Conservation (phyloP, 176 grass and related monocot species). For the Secale cereale region DNA sequence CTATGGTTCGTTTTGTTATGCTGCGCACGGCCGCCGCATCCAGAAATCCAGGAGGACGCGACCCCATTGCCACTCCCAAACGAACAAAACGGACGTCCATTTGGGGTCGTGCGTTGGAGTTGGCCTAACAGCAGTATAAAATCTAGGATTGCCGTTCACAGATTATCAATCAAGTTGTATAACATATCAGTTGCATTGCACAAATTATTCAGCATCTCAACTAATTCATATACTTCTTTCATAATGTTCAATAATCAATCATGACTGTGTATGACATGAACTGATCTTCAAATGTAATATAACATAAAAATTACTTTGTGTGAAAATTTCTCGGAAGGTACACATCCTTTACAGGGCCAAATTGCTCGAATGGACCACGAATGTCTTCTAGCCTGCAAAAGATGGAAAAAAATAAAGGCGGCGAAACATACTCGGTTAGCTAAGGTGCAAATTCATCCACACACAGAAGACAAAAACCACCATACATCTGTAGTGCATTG, state of each 20-base stretch:
- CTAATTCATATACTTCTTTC: conserved; percentile 6
- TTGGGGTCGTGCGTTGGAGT: no score
- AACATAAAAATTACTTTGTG: conserved; percentile 40
- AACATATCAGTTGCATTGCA: background rate
- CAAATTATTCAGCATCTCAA: background rate
- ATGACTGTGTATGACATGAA: background rate
- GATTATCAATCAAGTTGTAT: background rate
- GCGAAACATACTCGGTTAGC: background rate
- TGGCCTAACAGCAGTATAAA: background rate
- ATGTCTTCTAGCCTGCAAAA: conserved; percentile 57
- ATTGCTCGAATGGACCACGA: conserved; percentile 55
- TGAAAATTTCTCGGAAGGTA: conserved; percentile 78
- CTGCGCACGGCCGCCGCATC: no score
- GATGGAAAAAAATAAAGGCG: background rate
- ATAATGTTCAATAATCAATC: background rate
- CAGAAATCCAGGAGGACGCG: no score
- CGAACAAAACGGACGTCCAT: no score
- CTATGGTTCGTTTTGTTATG: no score
- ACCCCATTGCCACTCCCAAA: no score
- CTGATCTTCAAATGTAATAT: conserved; percentile 10
- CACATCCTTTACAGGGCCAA: conserved; percentile 64
- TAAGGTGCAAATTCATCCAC: background rate
- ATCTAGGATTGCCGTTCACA: background rate
- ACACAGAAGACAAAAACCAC: background rate
- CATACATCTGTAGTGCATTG: background rate